A percentile compares a stretch with the other conserved stretches of the same genome.
These are phyloP conservation scores for Kitagawia praeruptora DNA, from an alignment of 129 eudicot genomes.

Conservation along the genomic window DNA sequence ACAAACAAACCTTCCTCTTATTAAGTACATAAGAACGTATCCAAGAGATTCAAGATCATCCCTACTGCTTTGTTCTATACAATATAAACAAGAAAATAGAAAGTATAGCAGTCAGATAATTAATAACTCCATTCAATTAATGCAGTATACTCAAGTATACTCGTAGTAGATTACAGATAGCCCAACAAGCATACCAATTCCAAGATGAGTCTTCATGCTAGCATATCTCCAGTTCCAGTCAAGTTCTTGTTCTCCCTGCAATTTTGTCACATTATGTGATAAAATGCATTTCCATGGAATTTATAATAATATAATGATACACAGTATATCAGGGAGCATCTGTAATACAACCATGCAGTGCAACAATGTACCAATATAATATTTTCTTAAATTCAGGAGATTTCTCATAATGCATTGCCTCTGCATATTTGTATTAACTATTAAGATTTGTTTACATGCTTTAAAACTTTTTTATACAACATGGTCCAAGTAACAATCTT, in stretches of 20 bases:
- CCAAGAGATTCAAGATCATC: constrained; percentile 20
- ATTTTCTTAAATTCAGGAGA: background rate
- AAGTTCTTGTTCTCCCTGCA: constrained; percentile 31
- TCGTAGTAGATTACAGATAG: background rate
- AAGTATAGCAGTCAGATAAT: background rate
- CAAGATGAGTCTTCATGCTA: constrained; percentile 87
- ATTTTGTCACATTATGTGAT: background rate
- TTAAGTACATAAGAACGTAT: constrained; percentile 13
- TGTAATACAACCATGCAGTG: background rate
- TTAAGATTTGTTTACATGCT: background rate
- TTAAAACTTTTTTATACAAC: background rate
- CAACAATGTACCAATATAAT: background rate
- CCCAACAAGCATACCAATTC: constrained; percentile 14
- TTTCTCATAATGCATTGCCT: background rate
- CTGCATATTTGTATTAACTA: background rate
- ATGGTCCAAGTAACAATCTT: background rate
- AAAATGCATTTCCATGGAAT: background rate
- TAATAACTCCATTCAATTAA: background rate
- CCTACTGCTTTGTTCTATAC: constrained; percentile 80
- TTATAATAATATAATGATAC: background rate
- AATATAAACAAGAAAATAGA: constrained; percentile 12
- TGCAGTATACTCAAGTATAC: too few relatives aligned
- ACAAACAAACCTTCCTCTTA: constrained; percentile 9
- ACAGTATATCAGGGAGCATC: background rate
- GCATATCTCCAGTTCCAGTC: constrained; percentile 94